A percentile compares a stretch with the other conserved stretches of the same genome.
phyloP scores from a whole-genome alignment of 2,329 filamentous ascomycete genomes.

The Seiridium unicorne region DNA sequence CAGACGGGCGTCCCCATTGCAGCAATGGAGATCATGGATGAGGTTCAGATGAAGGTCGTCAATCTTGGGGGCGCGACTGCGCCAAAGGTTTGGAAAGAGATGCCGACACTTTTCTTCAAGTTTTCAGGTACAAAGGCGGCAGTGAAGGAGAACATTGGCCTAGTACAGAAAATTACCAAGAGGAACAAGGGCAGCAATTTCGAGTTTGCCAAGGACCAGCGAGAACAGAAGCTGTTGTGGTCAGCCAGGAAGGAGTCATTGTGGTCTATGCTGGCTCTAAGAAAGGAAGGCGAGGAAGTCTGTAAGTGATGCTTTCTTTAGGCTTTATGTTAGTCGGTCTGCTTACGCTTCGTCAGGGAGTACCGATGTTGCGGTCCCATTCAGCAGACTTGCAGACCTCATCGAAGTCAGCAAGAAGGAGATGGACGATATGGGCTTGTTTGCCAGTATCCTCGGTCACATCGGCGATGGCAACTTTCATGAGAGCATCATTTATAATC shows the following conservation, averaged over 20 bases:
- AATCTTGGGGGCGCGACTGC: conserved; percentile 71
- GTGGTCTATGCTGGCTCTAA: conserved; percentile 78
- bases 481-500: conserved; percentile 86
- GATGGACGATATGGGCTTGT: conserved; percentile 80
- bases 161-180: conserved; percentile 67
- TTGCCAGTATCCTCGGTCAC: conserved; percentile 85
- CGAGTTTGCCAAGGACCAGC: conserved; percentile 71
- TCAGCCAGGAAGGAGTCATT: conserved; percentile 77
- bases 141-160: conserved; percentile 73
- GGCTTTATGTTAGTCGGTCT: neutral
- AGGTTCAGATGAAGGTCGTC: conserved; percentile 82
- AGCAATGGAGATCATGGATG: conserved; percentile 85
- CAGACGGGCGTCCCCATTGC: conserved; percentile 71
- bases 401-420: conserved; percentile 85
- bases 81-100: conserved; percentile 69
- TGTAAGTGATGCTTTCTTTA: conserved; percentile 48
- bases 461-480: conserved; percentile 96
- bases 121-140: conserved; percentile 76
- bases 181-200: conserved; percentile 64
- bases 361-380: conserved; percentile 81
- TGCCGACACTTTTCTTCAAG: conserved; percentile 81
- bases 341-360: conserved; percentile 49
- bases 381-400: conserved; percentile 71
- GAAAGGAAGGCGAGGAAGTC: conserved; percentile 65
- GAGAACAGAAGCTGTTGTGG: conserved; percentile 76